phyloP scores from a whole-genome alignment of 2,329 filamentous ascomycete species.

The Colletotrichum orbiculare region DNA sequence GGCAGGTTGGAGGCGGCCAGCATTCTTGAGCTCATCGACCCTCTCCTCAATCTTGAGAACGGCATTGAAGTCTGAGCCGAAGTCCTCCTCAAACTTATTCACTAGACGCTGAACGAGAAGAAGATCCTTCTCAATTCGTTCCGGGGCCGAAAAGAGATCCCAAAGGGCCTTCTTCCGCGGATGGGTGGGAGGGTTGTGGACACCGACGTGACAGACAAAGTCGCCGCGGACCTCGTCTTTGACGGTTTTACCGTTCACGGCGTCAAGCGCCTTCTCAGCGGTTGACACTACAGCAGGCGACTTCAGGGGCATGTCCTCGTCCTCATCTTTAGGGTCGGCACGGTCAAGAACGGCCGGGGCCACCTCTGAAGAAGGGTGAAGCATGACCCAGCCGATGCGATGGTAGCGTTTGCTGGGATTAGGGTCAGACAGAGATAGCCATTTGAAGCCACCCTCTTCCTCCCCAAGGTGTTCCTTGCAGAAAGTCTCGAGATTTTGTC shows the following conservation, averaged over 20 bases:
- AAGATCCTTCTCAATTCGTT: slow-evolving; percentile 92
- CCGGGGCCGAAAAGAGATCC: slow-evolving; percentile 95
- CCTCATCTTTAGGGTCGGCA: slow-evolving; percentile 78
- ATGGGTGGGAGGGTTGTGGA: slow-evolving; percentile 88
- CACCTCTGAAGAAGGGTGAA: slow-evolving; percentile 81
- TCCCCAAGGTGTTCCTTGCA: slow-evolving; percentile 95
- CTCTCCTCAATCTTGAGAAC: slow-evolving; percentile 85
- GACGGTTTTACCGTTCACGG: slow-evolving; percentile 98
- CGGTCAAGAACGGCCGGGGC: slow-evolving; percentile 68
- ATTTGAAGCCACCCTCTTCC: slow-evolving; percentile 91
- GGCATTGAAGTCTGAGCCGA: slow-evolving; percentile 81
- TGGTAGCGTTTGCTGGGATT: slow-evolving; percentile 98
- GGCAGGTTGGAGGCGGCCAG: slow-evolving; percentile 80
- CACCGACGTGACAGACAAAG: slow-evolving; percentile 96
- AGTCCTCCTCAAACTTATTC: slow-evolving; percentile 85
- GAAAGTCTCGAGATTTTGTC: slow-evolving; percentile 91
- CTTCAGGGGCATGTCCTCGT: slow-evolving; percentile 67
- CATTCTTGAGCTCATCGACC: slow-evolving; percentile 81
- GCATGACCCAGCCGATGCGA: slow-evolving; percentile 97
- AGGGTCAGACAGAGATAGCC: slow-evolving; percentile 94
- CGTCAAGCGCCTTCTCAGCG: slow-evolving; percentile 88
- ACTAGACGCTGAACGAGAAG: slow-evolving; percentile 84
- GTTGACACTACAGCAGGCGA: slow-evolving; percentile 64
- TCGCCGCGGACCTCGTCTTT: slow-evolving; percentile 94
- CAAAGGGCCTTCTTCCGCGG: slow-evolving; percentile 95